Evolutionary conservation across 225 moss, liverwort and hornwort genomes (phyloP), one percentile per base, ranked within the genome.

Genomic region (Asterella californica): DNA sequence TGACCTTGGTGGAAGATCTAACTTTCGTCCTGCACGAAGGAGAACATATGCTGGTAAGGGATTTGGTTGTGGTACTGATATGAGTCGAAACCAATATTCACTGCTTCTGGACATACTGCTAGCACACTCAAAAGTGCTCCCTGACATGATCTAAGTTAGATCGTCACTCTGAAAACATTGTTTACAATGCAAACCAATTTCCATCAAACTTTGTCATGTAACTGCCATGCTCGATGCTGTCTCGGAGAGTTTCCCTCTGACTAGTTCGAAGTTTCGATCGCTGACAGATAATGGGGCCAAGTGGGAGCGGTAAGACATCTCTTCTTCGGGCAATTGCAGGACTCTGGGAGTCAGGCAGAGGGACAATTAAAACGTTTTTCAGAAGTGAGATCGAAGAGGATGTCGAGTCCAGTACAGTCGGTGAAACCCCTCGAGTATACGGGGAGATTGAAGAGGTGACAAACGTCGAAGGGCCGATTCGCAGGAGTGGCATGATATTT

Each of bases 291-390:
- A 83, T 74, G 79, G 88, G 88, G 12, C 79, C 88, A 30, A 88
- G 88, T 81, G 88, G 88, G 60, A 88, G 83, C 73, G 88, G 88
- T 25, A 88, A 88, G 70, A 88, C 88, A 1, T 88, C 88, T 52
- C 79, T 88, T 64, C 72, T 88, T 6, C 81, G 88, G 67, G 88
- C 85, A 10, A 83, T 88, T 33, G 85, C 88, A 29, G 88, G 88
- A 22, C 83, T 88, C 27, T 88, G 88, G 88, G 81, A 83, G 30
- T 83, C 83, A 27, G 88, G 88, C 27, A 76, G 74, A 33, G 85
- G 88, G 30, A 77, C 79, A 36, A 73, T 88, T 12, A 77, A 66
- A 47, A 85, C 76, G 9, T 88, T 81, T 63, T 42, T 85, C 33
- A 76, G 60, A 76, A 74, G 82, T 59, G 65, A 66, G 8, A 15